These are phyloP conservation scores for Oidium heveae DNA, from an alignment of 2,329 filamentous ascomycete species.

Conservation along the genomic window DNA sequence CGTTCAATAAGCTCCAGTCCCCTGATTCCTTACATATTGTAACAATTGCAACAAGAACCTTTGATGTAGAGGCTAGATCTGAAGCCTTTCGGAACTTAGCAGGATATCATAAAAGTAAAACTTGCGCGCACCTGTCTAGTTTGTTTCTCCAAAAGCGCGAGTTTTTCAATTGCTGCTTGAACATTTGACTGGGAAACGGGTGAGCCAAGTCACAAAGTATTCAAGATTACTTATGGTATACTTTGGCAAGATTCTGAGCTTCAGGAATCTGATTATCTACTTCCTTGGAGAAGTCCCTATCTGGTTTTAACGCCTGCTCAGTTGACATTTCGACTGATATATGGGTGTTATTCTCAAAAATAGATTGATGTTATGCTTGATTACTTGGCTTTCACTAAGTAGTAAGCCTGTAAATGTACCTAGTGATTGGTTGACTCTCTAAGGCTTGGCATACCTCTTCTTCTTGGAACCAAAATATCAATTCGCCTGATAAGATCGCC, in stretches of 20 bases:
- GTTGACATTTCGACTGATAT: background rate
- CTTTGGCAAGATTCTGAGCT: constrained; percentile 71
- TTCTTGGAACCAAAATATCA: too few relatives aligned
- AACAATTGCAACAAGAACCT: constrained; percentile 66
- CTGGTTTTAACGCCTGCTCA: constrained; percentile 24
- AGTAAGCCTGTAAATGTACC: too few relatives aligned
- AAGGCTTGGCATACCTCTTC: too few relatives aligned
- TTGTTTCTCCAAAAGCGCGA: constrained; percentile 80
- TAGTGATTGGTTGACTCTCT: too few relatives aligned
- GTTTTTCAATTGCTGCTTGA: constrained; percentile 77
- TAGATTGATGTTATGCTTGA: too few relatives aligned
- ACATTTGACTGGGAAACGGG: constrained; percentile 37
- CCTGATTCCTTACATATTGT: constrained; percentile 81
- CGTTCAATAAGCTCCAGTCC: constrained; percentile 87
- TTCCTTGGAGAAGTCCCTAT: constrained; percentile 98
- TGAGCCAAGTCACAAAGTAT: constrained; percentile 3
- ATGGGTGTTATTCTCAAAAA: too few relatives aligned
- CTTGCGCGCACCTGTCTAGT: constrained; percentile 51
- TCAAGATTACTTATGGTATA: constrained; percentile 16
- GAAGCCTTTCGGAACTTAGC: constrained; percentile 40
- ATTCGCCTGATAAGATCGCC: too few relatives aligned
- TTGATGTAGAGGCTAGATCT: constrained; percentile 83
- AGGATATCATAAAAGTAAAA: constrained; percentile 2
- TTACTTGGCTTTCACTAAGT: too few relatives aligned
- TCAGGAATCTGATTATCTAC: constrained; percentile 79